These are phyloP conservation scores for Prototheca wickerhamii DNA, from an alignment of 163 green algal genomes.

Conservation along the genomic window DNA sequence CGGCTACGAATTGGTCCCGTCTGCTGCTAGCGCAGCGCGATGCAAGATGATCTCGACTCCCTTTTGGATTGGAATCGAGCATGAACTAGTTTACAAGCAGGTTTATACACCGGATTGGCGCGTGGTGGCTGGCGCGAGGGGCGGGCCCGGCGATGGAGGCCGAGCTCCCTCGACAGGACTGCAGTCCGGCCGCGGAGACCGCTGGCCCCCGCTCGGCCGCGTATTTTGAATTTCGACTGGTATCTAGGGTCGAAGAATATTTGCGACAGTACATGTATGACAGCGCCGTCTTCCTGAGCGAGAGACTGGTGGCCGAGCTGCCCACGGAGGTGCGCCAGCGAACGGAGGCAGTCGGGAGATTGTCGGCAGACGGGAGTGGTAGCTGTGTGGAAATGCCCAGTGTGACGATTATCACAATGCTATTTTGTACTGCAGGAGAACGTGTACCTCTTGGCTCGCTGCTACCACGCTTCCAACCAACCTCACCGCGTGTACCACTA, in stretches of 20 bases:
- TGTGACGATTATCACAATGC: no score
- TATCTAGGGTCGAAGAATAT: no score
- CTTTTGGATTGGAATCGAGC: no score
- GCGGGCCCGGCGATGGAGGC: not conserved
- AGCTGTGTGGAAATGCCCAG: no score
- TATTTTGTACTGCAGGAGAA: constrained; percentile 38
- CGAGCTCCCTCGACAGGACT: not conserved
- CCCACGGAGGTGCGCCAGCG: not conserved
- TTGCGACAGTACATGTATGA: no score
- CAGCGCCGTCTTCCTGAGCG: not conserved
- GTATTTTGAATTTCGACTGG: not conserved
- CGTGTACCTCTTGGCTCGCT: constrained; percentile 62
- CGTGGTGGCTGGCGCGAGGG: not conserved
- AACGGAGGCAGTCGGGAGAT: not conserved
- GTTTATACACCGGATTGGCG: not conserved
- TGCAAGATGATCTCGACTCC: no score
- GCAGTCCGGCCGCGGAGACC: not conserved
- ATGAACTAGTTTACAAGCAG: no score
- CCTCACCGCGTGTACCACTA: constrained; percentile 64
- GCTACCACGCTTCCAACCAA: constrained; percentile 69
- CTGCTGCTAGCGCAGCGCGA: no score
- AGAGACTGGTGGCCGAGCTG: not conserved
- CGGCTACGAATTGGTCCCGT: no score
- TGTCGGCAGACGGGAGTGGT: no score
- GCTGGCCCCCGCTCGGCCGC: no score